Evolutionary conservation across 352 stramenopile genomes (phyloP), one percentile per base, ranked within the genome.

Genomic region (Phytophthora fragariaefolia): DNA sequence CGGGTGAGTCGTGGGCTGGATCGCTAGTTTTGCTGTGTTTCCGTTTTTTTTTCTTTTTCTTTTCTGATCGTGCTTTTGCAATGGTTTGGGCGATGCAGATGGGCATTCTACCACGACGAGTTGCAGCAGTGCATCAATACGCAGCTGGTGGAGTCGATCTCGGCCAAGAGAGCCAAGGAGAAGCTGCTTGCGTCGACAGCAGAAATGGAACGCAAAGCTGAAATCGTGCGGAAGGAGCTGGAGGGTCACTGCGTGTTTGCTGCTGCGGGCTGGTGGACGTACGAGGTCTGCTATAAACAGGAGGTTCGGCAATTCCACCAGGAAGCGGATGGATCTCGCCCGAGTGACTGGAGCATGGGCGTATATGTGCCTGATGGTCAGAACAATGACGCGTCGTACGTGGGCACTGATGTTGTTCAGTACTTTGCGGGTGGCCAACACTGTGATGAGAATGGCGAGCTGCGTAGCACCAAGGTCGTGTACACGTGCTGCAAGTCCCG

Each of bases 311-410:
- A 96, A 63, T 96, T 76, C 58, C 88, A 96, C 69, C 67, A 94
- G 71, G 88, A 96, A 51, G 32, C 70, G 0, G 88, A 94, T 49
- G 85, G 86, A 22, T 84, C 74, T 13, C 83, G 84, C 17, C 64
- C 84, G 20, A 91, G 72, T 47, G 85, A 96, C 57, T 96, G 88
- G 88, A 96, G 88, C 59, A 92, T 96, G 83, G 88, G 88, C 5
- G 67, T 83, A 2, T 94, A 79, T 52, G 77, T 87, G 2, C 46
- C 60, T 0, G 73, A 81, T 15, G 58, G 60, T 8, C 69, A 74
- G 23, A 67, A 71, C 2, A 66, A 36, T 9, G 69, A 80, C 22
- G 60, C 58, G 6, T 26, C 51, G 1, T 62, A 73, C 47, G 42
- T 53, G 6, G 73, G 60, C 18, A 74, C 76, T 13, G 79, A 92